These are phyloP conservation scores for Oidium heveae DNA, from an alignment of 2,329 filamentous ascomycete species.

Conservation along the genomic window DNA sequence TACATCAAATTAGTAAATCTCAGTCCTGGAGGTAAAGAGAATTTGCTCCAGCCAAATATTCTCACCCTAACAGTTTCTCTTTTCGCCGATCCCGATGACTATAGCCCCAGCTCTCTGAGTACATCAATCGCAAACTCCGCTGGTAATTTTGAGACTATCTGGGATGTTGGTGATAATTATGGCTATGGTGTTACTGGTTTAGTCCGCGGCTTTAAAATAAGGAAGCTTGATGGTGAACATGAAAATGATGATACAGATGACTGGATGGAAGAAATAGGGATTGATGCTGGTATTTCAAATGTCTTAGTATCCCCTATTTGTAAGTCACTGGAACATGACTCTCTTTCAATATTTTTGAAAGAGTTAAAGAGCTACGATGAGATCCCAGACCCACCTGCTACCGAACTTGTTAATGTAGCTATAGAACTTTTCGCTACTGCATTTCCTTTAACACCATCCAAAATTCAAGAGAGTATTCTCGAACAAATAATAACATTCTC, in stretches of 20 bases:
- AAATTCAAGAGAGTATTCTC: constrained; percentile 84
- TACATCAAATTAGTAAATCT: constrained; percentile 79
- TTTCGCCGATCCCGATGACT: constrained; percentile 81
- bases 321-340: constrained; percentile 70
- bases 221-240: constrained; percentile 43
- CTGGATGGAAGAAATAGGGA: constrained; percentile 26
- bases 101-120: constrained; percentile 61
- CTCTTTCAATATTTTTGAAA: constrained; percentile 48
- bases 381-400: constrained; percentile 57
- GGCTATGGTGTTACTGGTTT: constrained; percentile 83
- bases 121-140: constrained; percentile 78
- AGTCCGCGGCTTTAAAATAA: constrained; percentile 50
- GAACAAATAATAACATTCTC: constrained; percentile 83
- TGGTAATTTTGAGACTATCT: constrained; percentile 75
- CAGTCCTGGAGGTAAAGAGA: constrained; percentile 67
- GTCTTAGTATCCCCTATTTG: constrained; percentile 47
- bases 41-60: constrained; percentile 72
- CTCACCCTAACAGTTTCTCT: constrained; percentile 72
- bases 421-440: constrained; percentile 83
- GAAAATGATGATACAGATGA: constrained; percentile 25
- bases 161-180: constrained; percentile 85
- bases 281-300: constrained; percentile 38
- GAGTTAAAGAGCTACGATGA: constrained; percentile 18
- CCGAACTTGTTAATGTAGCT: constrained; percentile 82
- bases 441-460: constrained; percentile 66